Base-by-base conservation (phyloP, 495 filamentous ascomycete species). In the Aspergillus campestris region DNA sequence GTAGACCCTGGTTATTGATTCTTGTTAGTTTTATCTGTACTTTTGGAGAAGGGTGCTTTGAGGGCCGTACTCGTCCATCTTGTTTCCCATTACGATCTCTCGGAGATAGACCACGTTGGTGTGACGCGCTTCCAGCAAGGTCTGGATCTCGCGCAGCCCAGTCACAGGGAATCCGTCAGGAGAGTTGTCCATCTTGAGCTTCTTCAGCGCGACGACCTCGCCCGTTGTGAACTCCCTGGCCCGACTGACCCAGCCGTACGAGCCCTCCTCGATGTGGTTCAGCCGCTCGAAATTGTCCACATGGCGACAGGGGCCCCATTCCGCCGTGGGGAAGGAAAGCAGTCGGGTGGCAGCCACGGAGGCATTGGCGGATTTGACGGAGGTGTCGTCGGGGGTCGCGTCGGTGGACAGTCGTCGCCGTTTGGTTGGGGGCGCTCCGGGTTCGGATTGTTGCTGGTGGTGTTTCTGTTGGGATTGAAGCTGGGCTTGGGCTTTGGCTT, bases 251-350 rank as follows among this genome's bases (percentile, higher is more conserved):
- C 82, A 90, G 41, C 92, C 92, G 67, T 97, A 98, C 1, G 87
- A 85, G 42, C 92, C 92, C 64, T 98, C 92, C 61, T 97, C 92
- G 56, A 98, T 98, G 64, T 92, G 85, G 57, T 98, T 98, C 49
- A 98, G 69, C 48, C 82, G 82, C 61, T 95, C 87, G 63, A 89
- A 97, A 60, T 89, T 84, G 61, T 91, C 84, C 38, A 95, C 83
- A 69, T 86, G 83, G 51, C 88, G 75, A 57, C 84, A 87, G 34
- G 79, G 79, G 31, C 78, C 77, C 77, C 90, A 94, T 61, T 72
- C 68, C 14, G 74, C 73, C 37, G 73, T 67, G 18, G 82, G 75
- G 61, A 91, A 92, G 12, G 85, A 78, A 15, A 95, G 65, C 10
- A 94, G 73, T 41, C 73, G 18, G 18, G 1, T 24, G 18, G 18